Base-by-base conservation (phyloP, 208 protist species). In the Trypanosoma platydactyli region DNA sequence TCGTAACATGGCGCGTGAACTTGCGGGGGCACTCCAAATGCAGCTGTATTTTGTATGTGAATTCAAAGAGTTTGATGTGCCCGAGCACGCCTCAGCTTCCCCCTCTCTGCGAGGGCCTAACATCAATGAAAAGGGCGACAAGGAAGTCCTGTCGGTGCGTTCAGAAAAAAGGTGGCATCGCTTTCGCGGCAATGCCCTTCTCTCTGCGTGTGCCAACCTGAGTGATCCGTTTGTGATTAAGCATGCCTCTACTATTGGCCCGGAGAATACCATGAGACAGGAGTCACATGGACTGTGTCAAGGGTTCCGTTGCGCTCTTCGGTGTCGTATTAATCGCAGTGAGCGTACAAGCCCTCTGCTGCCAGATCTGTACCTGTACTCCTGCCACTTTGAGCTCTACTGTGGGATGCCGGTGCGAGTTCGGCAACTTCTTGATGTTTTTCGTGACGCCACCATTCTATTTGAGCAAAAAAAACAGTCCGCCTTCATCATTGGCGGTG, bases 131-230 rank as follows among this genome's bases (percentile, higher is more conserved):
- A 35, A 41, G n/a, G 13, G 22, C 29, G 4, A 9, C 33, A 38
- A 9, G 9, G 33, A 9, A 38, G 3, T 9, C 33, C 33, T 9
- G 33, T 38, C 33, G 33, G 33, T 5, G 12, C 22, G 11, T 25
- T 60, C 5, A 18, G 3, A 48, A 18, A n/a, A 58, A 48, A 1
- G 7, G 20, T n/a, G 57, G 5, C 84, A 78, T 20, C 83, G 83
- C 57, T 89, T 94, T 56, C 87, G 89, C 63, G 89, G 81, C 45
- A 94, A 94, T 69, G 84, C 84, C 24, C 86, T 92, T 64, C 68
- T 92, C 35, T 87, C 80, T 55, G 51, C 57, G 15, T 41, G 52
- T 40, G 77, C 67, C 1, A 64, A 70, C 13, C 61, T 92, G 30
- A 68, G 61, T 12, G 75, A 84, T 27, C 63, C 74, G 0, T 49